phyloP scores from a whole-genome alignment of 257 asterid genomes.

The Anisodus acutangulus region DNA sequence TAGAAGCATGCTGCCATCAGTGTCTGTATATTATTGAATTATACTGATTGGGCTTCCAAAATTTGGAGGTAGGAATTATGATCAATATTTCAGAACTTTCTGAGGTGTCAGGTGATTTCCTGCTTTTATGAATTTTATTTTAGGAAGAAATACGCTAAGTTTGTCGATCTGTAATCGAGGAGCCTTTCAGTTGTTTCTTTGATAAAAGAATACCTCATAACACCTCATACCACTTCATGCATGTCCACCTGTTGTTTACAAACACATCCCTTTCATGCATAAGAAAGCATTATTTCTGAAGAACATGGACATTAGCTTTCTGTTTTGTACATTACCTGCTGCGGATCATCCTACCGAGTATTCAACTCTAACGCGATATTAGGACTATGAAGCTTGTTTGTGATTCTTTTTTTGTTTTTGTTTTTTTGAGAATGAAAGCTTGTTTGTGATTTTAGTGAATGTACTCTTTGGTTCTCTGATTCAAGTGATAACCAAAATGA shows the following conservation, averaged over 20 bases:
- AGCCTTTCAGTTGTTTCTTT: background rate
- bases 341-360: background rate
- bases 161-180: background rate
- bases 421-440: background rate
- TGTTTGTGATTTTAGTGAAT: slow-evolving; percentile 10
- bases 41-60: background rate
- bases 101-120: background rate
- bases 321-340: background rate
- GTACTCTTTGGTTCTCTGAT: background rate
- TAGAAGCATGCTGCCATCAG: background rate
- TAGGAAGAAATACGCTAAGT: background rate
- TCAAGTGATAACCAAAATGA: slow-evolving; percentile 17
- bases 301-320: background rate
- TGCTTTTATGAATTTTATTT: slow-evolving; percentile 16
- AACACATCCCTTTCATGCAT: slow-evolving; percentile 8
- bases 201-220: slow-evolving; percentile 2
- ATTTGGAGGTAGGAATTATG: slow-evolving; percentile 22
- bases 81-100: slow-evolving; percentile 3
- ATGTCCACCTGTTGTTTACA: background rate
- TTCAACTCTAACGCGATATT: background rate
- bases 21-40: slow-evolving; percentile 16
- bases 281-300: background rate
- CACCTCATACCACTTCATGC: background rate
- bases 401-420: background rate
- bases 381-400: slow-evolving; percentile 10